Percentiles rank a stretch among this genome's conserved stretches.
These are phyloP conservation scores for Rhinocladiella mackenziei DNA, from an alignment of 2,329 filamentous ascomycete species.

Conservation along the genomic window DNA sequence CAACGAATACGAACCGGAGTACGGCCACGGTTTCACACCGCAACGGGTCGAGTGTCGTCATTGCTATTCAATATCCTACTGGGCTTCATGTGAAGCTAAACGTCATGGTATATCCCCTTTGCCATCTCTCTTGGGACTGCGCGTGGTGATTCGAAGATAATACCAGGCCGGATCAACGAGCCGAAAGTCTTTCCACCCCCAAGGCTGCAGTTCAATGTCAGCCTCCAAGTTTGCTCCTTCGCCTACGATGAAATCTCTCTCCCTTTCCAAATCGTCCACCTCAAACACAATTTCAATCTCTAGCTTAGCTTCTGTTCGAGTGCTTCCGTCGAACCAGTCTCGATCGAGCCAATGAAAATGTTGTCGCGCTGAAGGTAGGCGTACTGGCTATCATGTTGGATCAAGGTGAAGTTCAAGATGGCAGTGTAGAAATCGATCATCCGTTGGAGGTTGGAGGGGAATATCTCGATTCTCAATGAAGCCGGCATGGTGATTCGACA, in stretches of 20 bases:
- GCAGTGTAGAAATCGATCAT: slow-evolving; percentile 20
- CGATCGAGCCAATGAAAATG: slow-evolving; percentile 23
- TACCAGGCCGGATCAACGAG: slow-evolving; percentile 23
- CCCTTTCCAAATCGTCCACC: slow-evolving; percentile 20
- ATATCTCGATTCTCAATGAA: slow-evolving; percentile 22
- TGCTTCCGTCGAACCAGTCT: slow-evolving; percentile 8
- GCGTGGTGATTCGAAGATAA: slow-evolving; percentile 17
- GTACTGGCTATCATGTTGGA: slow-evolving; percentile 19
- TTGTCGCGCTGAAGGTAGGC: slow-evolving; percentile 18
- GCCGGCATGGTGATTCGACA: slow-evolving; percentile 23
- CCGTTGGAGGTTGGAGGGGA: slow-evolving; percentile 15
- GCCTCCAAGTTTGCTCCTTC: slow-evolving; percentile 15
- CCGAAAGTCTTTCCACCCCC: slow-evolving; percentile 22
- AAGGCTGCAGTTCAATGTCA: slow-evolving; percentile 18
- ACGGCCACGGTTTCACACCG: not conserved
- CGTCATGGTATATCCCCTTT: slow-evolving; percentile 1
- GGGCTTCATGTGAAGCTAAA: slow-evolving; percentile 1
- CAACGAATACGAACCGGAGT: no score
- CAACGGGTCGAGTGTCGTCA: not conserved
- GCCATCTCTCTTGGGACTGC: slow-evolving; percentile 6
- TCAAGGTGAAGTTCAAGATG: slow-evolving; percentile 19
- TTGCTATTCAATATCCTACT: not conserved
- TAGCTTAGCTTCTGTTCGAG: slow-evolving; percentile 15
- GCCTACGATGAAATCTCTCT: slow-evolving; percentile 16
- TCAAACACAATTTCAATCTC: slow-evolving; percentile 24